These are phyloP conservation scores for Rhizopogon salebrosus DNA, from an alignment of 768 basidiomycete genomes.

Conservation along the genomic window DNA sequence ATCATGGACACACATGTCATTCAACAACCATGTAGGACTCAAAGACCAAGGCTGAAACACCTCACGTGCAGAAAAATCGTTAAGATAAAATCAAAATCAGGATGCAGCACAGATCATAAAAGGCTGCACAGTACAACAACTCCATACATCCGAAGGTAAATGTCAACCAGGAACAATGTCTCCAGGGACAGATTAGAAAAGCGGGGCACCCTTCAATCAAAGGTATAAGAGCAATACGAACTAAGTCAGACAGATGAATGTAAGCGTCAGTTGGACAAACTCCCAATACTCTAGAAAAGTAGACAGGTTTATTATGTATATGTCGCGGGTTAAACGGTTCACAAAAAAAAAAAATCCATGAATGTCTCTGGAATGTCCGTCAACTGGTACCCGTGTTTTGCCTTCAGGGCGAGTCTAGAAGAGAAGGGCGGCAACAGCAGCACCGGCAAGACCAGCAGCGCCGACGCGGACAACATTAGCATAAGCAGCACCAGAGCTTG, in stretches of 20 bases:
- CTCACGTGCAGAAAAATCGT: too few species aligned
- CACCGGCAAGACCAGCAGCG: conserved; percentile 33
- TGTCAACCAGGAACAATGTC: background rate
- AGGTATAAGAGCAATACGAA: conserved; percentile 3
- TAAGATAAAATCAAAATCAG: too few species aligned
- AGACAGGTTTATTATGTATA: conserved; percentile 12
- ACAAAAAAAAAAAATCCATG: conserved; percentile 6
- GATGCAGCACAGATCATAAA: conserved; percentile 7
- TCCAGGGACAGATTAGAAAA: background rate
- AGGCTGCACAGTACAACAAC: conserved; percentile 12
- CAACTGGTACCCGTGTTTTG: conserved; percentile 17
- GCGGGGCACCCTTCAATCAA: background rate
- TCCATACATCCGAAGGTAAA: conserved; percentile 12
- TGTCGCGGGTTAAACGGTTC: conserved; percentile 6
- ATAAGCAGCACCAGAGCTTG: conserved; percentile 31
- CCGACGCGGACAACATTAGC: conserved; percentile 39
- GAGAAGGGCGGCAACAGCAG: conserved; percentile 33
- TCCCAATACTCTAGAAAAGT: conserved; percentile 1
- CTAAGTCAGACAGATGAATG: background rate
- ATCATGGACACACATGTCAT: too few species aligned
- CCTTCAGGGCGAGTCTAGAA: conserved; percentile 19
- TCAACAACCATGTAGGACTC: too few species aligned
- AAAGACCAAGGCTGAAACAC: too few species aligned
- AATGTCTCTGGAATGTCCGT: conserved; percentile 13
- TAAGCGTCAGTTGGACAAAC: conserved; percentile 1